Evolutionary conservation across 208 protist species (phyloP).

Genomic region (Acanthamoeba culbertsoni): DNA sequence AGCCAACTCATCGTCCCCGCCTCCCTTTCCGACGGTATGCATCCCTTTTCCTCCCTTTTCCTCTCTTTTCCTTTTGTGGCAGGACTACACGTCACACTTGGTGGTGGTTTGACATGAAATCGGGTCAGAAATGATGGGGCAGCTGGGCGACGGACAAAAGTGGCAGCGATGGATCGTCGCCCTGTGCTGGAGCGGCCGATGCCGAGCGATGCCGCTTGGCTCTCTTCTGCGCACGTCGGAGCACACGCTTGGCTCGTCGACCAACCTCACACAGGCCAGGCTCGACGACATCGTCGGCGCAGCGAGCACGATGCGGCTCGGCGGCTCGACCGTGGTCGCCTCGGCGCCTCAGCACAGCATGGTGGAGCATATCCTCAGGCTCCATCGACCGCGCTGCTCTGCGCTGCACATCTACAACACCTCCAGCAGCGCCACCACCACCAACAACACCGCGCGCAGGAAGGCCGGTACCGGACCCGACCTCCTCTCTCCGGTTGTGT

Average conservation of each 20-base stretch:
- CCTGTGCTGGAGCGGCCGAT: neutral
- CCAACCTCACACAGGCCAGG: neutral
- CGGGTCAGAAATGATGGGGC: neutral
- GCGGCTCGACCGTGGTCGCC: neutral
- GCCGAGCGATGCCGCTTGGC: neutral
- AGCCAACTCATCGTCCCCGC: slow-evolving; percentile 13
- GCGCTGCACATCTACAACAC: neutral
- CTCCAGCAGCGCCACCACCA: neutral
- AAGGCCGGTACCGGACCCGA: neutral
- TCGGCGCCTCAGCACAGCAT: neutral
- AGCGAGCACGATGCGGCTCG: neutral
- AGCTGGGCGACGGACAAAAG: neutral
- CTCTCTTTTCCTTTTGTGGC: neutral
- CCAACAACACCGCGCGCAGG: neutral
- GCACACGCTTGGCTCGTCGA: neutral
- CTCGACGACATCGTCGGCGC: neutral
- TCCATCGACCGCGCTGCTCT: neutral
- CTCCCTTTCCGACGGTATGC: neutral
- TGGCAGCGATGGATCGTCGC: neutral
- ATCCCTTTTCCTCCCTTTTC: neutral
- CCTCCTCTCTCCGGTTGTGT: too few species aligned
- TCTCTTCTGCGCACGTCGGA: neutral
- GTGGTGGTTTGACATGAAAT: neutral
- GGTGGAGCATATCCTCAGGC: neutral
- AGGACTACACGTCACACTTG: neutral